Evolutionary conservation across 1,139 yeast genomes (phyloP).

Genomic region (Hanseniaspora sp.): DNA sequence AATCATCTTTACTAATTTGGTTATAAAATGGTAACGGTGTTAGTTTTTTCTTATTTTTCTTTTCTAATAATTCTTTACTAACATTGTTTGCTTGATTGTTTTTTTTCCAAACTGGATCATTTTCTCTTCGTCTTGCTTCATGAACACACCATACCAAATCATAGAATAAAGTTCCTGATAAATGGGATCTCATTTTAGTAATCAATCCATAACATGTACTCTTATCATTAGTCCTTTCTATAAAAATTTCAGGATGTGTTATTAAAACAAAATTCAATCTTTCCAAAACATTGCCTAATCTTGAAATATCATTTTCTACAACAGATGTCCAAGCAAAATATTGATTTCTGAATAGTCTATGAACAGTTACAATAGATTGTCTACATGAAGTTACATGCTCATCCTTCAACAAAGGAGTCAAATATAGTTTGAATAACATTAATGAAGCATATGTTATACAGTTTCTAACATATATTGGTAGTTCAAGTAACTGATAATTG

Average conservation of each 20-base stretch:
- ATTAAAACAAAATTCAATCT: slow-evolving; percentile 77
- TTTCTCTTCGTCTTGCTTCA: slow-evolving; percentile 73
- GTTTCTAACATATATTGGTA: slow-evolving; percentile 80
- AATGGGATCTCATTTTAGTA: slow-evolving; percentile 79
- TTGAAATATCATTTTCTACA: slow-evolving; percentile 77
- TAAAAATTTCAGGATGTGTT: slow-evolving; percentile 75
- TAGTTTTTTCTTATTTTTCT: slow-evolving; percentile 30
- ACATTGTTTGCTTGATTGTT: slow-evolving; percentile 23
- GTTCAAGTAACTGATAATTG: slow-evolving; percentile 50
- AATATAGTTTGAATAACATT: slow-evolving; percentile 66
- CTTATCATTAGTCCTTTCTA: slow-evolving; percentile 32
- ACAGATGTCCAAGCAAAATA: slow-evolving; percentile 77
- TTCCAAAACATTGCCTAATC: slow-evolving; percentile 89
- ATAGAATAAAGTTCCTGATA: slow-evolving; percentile 82
- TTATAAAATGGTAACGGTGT: slow-evolving; percentile 85
- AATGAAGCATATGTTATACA: slow-evolving; percentile 73
- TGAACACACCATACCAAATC: slow-evolving; percentile 93
- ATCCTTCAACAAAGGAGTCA: slow-evolving; percentile 65
- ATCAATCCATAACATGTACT: slow-evolving; percentile 48
- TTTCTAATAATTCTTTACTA: slow-evolving; percentile 24
- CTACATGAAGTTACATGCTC: slow-evolving; percentile 79
- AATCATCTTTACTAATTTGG: slow-evolving; percentile 85
- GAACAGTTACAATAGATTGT: slow-evolving; percentile 88
- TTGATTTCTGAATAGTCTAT: slow-evolving; percentile 74
- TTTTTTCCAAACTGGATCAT: slow-evolving; percentile 36